Percentiles rank a stretch among this genome's conserved stretches.
Evolutionary conservation across 2,329 filamentous ascomycete genomes (phyloP).

Genomic region (Septoria linicola): DNA sequence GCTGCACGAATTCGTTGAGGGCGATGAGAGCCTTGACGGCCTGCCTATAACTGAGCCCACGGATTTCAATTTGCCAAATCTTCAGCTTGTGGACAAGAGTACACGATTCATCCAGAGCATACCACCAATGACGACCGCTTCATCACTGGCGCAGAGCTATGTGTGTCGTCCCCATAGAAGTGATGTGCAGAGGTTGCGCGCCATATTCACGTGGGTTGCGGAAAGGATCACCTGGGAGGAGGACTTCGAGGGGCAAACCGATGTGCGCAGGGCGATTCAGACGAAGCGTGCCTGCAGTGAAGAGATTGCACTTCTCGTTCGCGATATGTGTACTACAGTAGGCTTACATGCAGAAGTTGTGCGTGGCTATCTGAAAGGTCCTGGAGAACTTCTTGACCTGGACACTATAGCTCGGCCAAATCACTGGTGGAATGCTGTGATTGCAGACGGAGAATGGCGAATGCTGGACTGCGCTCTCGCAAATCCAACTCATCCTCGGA

Average conservation of each 20-base stretch:
- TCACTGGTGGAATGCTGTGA: conserved; percentile 95
- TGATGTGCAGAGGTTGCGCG: conserved; percentile 86
- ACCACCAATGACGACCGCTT: conserved; percentile 76
- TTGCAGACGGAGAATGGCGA: conserved; percentile 93
- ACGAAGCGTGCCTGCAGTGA: conserved; percentile 80
- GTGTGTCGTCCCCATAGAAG: conserved; percentile 92
- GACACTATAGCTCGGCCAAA: conserved; percentile 83
- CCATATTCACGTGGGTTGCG: conserved; percentile 97
- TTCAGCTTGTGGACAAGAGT: conserved; percentile 91
- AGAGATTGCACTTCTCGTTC: conserved; percentile 83
- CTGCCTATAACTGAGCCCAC: conserved; percentile 77
- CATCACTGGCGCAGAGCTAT: conserved; percentile 82
- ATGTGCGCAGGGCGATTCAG: conserved; percentile 80
- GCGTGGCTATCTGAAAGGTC: conserved; percentile 84
- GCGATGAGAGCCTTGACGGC: conserved; percentile 85
- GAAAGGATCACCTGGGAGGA: conserved; percentile 96
- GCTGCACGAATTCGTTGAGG: conserved; percentile 78
- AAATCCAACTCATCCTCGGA: conserved; percentile 82
- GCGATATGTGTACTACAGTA: conserved; percentile 90
- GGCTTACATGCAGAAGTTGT: conserved; percentile 86
- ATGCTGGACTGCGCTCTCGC: conserved; percentile 93
- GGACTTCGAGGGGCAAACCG: conserved; percentile 80
- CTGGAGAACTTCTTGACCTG: conserved; percentile 78
- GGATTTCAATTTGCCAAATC: conserved; percentile 69
- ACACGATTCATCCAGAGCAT: conserved; percentile 79